Percentiles rank a stretch among this genome's conserved stretches.
Evolutionary conservation across 345 rosid species (phyloP).

Genomic region (Lenwebbia sp.): DNA sequence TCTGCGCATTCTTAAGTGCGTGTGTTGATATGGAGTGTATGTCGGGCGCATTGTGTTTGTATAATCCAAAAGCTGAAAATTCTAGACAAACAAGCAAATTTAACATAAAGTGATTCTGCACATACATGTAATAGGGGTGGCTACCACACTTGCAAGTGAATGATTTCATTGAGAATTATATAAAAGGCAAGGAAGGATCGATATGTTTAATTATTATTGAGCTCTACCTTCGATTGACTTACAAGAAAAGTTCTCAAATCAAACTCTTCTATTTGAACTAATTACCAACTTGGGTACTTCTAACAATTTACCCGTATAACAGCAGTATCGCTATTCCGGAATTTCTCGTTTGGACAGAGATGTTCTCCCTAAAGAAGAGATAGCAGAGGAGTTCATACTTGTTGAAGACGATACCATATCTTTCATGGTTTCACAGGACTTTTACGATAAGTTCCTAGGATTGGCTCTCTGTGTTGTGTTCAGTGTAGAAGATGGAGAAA

Average conservation of each 20-base stretch:
- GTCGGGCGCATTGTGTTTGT: rapidly evolving
- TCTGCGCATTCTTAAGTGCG: neutral
- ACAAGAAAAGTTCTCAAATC: neutral
- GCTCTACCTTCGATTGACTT: neutral
- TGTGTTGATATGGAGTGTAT: neutral
- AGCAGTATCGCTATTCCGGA: neutral
- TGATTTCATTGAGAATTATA: neutral
- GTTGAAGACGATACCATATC: neutral
- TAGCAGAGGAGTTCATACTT: neutral
- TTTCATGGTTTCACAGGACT: neutral
- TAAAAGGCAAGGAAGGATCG: neutral
- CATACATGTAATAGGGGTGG: too few relatives aligned
- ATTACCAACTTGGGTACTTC: neutral
- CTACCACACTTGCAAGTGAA: neutral
- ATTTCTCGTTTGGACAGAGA: rapidly evolving
- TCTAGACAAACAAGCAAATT: neutral
- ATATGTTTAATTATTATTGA: neutral
- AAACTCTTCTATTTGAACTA: neutral
- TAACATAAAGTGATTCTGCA: neutral
- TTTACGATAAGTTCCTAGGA: neutral
- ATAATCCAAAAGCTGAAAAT: neutral
- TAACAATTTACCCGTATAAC: neutral
- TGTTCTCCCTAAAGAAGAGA: neutral
- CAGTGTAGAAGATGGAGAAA: neutral
- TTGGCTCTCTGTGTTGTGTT: neutral